phyloP scores from a whole-genome alignment of 305 asterid species.

The Solanum hybrid region DNA sequence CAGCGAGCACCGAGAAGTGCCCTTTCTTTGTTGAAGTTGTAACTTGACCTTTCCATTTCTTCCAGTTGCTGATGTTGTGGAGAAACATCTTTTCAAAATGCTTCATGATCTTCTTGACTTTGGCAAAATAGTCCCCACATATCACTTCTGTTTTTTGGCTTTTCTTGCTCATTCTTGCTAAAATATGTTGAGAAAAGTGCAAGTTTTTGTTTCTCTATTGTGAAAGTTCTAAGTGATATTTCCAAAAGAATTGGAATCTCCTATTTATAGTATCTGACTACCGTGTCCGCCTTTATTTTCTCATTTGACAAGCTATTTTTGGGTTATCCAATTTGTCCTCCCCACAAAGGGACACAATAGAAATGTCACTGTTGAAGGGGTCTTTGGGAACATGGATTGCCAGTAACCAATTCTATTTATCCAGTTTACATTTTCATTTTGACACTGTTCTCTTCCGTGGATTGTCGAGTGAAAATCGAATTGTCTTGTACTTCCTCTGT shows the following conservation, averaged over 20 bases:
- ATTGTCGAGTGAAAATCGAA: background rate
- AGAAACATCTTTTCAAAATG: background rate
- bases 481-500: background rate
- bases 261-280: background rate
- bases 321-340: background rate
- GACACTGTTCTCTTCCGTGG: background rate
- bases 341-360: background rate
- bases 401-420: background rate
- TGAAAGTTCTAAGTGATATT: background rate
- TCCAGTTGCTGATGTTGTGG: slow-evolving; percentile 1
- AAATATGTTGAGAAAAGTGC: background rate
- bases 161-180: background rate
- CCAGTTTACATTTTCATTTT: background rate
- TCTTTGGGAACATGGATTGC: background rate
- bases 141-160: background rate
- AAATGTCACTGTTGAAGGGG: background rate
- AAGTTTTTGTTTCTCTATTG: background rate
- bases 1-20: slow-evolving; percentile 28
- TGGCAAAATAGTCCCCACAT: background rate
- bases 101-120: background rate
- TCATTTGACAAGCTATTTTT: background rate
- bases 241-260: background rate
- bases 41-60: background rate
- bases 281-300: background rate
- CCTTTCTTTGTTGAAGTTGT: slow-evolving; percentile 10